Conservation (phyloP, 2,329 filamentous ascomycete species). For the Gyromitra esculenta region DNA sequence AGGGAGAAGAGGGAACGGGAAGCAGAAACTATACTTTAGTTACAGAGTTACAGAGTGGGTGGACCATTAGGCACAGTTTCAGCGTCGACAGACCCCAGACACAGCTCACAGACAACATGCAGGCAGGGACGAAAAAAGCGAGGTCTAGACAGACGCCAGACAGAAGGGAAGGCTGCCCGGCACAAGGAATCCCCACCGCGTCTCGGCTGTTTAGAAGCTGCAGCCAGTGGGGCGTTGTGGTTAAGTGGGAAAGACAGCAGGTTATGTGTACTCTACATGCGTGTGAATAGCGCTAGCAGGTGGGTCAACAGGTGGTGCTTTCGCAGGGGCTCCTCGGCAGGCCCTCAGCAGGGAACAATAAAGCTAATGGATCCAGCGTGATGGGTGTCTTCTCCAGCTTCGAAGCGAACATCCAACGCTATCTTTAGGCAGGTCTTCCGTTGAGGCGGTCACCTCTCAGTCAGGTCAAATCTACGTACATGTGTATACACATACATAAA, state of each 20-base stretch:
- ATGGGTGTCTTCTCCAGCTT: conserved; percentile 27
- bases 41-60: conserved; percentile 20
- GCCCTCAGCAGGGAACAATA: conserved; percentile 24
- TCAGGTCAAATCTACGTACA: conserved; percentile 5
- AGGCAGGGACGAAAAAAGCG: conserved; percentile 14
- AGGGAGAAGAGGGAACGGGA: conserved; percentile 2
- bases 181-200: conserved; percentile 25
- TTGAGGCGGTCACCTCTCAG: conserved; percentile 26
- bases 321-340: conserved; percentile 15
- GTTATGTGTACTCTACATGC: conserved; percentile 19
- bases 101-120: conserved; percentile 13
- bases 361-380: conserved; percentile 42
- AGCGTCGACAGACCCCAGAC: conserved; percentile 12
- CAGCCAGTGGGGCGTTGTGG: conserved; percentile 22
- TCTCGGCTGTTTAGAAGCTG: conserved; percentile 42
- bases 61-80: conserved; percentile 22
- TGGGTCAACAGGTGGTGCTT: conserved; percentile 36
- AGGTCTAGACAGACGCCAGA: conserved; percentile 32
- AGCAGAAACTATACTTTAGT: conserved; percentile 23
- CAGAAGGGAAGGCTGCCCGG: conserved; percentile 15
- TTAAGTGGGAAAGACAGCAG: conserved; percentile 6
- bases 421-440: conserved; percentile 27
- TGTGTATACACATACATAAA: conserved; percentile 15
- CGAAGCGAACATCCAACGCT: conserved; percentile 33
- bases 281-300: conserved; percentile 33